Base-by-base conservation (phyloP, 495 filamentous ascomycete species). In the Copromyces sp. region DNA sequence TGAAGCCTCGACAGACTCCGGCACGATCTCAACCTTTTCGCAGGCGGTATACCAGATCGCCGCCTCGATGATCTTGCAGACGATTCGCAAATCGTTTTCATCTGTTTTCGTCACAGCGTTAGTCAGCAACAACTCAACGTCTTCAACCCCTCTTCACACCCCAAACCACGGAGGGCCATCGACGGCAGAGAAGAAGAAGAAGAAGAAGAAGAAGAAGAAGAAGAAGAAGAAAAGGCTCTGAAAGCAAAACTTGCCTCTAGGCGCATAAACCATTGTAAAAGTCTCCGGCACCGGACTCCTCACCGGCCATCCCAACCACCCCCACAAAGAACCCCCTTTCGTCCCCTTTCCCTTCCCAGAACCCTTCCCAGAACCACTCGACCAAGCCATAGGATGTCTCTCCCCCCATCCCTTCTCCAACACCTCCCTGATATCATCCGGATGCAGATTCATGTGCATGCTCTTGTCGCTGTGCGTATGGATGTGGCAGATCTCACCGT, bases 361-460 rank as follows among this genome's bases (percentile, higher is more conserved):
- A 24, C 24, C 24, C 24, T 24, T n/a, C 42, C 5, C 44, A 47
- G 16, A 3, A 9, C 44, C 53, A 32, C 53, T 16, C 53, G 20
- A 87, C 73, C 89, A 89, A 3, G 92, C 89, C 73, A 97, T 85
- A 1, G 92, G 92, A 81, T 97, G 93, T n/a, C 93, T 84, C 80
- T 97, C 88, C n/a, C 92, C 94, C 93, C 93, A 97, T 24, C 93
- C 92, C 59, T 88, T 89, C 72, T 94, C 89, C 41, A 97, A 82
- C 24, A 97, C 85, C 75, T 90, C 86, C 78, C 85, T 89, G 61
- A 91, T 92, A 80, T 98, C 94, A 38, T 90, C 88, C 1, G 93
- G 92, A 71, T 94, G 89, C 32, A 97, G 82, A 16, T 88, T 89
- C 75, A 94, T 77, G 80, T 98, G 94, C 83, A 94, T 82, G 8